Conservation (phyloP, 2,329 filamentous ascomycete species). For the Aspergillus caelatus region DNA sequence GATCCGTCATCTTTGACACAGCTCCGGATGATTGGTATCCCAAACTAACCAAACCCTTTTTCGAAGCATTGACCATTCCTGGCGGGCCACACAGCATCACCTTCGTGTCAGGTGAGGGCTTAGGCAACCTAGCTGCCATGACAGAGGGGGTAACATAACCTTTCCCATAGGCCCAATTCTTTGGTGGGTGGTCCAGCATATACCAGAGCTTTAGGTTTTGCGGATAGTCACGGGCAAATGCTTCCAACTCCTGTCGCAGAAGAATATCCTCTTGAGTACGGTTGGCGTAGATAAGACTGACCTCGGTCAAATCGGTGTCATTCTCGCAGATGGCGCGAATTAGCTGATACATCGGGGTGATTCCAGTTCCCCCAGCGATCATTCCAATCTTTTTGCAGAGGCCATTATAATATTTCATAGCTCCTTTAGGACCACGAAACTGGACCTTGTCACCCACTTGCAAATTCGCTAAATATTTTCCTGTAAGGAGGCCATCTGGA, state of each 20-base stretch:
- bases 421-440: constrained; percentile 41
- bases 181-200: constrained; percentile 53
- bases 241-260: constrained; percentile 58
- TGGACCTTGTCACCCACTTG: constrained; percentile 36
- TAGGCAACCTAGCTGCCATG: constrained; percentile 54
- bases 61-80: constrained; percentile 61
- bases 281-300: constrained; percentile 64
- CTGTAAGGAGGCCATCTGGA: constrained; percentile 35
- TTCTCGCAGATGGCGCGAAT: constrained; percentile 67
- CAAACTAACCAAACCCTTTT: constrained; percentile 53
- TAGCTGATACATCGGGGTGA: constrained; percentile 61
- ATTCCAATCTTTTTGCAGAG: constrained; percentile 38
- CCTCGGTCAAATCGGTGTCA: constrained; percentile 57
- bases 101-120: constrained; percentile 51
- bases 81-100: constrained; percentile 64
- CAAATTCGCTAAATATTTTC: constrained; percentile 32
- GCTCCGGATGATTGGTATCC: constrained; percentile 56
- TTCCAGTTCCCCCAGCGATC: constrained; percentile 44
- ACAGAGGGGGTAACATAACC: constrained; percentile 58
- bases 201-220: constrained; percentile 60
- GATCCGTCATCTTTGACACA: constrained; percentile 56
- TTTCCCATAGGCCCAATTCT: constrained; percentile 51
- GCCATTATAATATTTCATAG: constrained; percentile 32
- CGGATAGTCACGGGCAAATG: constrained; percentile 54
- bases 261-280: constrained; percentile 62